Percentiles rank a stretch among this genome's conserved stretches.
phyloP scores from a whole-genome alignment of 805 yeast species.

The Yamadazyma sp. region DNA sequence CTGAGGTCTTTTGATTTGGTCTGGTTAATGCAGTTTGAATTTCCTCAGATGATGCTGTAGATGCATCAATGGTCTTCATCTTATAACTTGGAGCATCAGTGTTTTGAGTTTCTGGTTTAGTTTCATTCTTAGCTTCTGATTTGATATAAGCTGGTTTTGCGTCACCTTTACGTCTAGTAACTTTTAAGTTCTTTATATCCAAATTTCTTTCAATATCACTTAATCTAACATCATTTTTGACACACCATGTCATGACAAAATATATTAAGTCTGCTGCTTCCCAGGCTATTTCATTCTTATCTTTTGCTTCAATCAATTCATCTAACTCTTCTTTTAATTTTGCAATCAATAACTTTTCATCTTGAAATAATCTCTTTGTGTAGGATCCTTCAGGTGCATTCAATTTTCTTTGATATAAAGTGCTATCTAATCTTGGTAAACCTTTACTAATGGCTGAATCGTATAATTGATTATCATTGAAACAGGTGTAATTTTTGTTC shows the following conservation, averaged over 20 bases:
- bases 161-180: constrained; percentile 92
- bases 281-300: constrained; percentile 57
- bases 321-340: constrained; percentile 96
- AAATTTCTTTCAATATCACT: constrained; percentile 81
- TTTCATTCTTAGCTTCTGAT: constrained; percentile 13
- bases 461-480: constrained; percentile 42
- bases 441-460: constrained; percentile 59
- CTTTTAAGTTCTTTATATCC: constrained; percentile 78
- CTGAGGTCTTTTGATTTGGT: constrained; percentile 93
- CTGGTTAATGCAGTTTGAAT: constrained; percentile 70
- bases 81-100: constrained; percentile 30
- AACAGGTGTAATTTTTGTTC: constrained; percentile 71
- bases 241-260: constrained; percentile 52
- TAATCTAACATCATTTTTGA: constrained; percentile 72
- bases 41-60: constrained; percentile 34
- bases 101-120: constrained; percentile 6
- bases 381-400: constrained; percentile 92
- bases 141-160: constrained; percentile 79
- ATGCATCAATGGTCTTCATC: constrained; percentile 48
- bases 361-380: constrained; percentile 82
- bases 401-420: constrained; percentile 57
- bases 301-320: constrained; percentile 80
- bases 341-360: constrained; percentile 71
- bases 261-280: constrained; percentile 89
- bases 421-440: constrained; percentile 60